phyloP scores from a whole-genome alignment of 768 basidiomycete species.

The Termitomyces heimii region DNA sequence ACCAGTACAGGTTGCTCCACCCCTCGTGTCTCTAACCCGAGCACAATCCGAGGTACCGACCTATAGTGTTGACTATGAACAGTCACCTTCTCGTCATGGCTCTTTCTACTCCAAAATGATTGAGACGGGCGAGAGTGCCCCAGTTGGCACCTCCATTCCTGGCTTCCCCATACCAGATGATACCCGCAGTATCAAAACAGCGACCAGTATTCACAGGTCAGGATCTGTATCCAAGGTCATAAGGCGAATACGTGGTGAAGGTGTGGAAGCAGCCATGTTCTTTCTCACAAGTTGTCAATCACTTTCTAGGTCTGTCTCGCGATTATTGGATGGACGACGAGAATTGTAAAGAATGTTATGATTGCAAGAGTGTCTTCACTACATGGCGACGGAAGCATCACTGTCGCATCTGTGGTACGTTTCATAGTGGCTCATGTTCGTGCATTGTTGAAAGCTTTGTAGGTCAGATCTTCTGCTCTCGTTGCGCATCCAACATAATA shows the following conservation, averaged over 20 bases:
- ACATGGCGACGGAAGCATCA: slow-evolving; percentile 96
- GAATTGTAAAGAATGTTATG: slow-evolving; percentile 92
- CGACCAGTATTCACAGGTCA: slow-evolving; percentile 63
- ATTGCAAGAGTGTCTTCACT: slow-evolving; percentile 91
- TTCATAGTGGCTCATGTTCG: not conserved
- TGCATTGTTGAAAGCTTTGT: not conserved
- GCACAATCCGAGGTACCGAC: slow-evolving; percentile 77
- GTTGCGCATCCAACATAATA: slow-evolving; percentile 95
- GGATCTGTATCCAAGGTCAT: slow-evolving; percentile 91
- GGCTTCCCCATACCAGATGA: slow-evolving; percentile 93
- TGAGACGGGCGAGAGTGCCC: slow-evolving; percentile 49
- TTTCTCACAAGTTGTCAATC: not conserved
- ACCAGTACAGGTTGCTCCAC: slow-evolving; percentile 63
- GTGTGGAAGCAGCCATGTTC: slow-evolving; percentile 26
- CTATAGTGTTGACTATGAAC: slow-evolving; percentile 59
- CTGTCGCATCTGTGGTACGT: slow-evolving; percentile 90
- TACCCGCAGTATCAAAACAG: slow-evolving; percentile 78
- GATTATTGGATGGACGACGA: slow-evolving; percentile 99
- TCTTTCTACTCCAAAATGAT: slow-evolving; percentile 44
- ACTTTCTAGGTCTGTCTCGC: slow-evolving; percentile 63
- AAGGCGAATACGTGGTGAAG: slow-evolving; percentile 85
- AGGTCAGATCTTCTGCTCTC: slow-evolving; percentile 97
- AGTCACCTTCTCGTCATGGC: slow-evolving; percentile 47
- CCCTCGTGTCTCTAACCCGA: slow-evolving; percentile 79
- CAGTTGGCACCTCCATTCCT: slow-evolving; percentile 75